Evolutionary conservation across 352 stramenopile species (phyloP), one percentile per base, ranked within the genome.

Genomic region (Blastocystis sp.): DNA sequence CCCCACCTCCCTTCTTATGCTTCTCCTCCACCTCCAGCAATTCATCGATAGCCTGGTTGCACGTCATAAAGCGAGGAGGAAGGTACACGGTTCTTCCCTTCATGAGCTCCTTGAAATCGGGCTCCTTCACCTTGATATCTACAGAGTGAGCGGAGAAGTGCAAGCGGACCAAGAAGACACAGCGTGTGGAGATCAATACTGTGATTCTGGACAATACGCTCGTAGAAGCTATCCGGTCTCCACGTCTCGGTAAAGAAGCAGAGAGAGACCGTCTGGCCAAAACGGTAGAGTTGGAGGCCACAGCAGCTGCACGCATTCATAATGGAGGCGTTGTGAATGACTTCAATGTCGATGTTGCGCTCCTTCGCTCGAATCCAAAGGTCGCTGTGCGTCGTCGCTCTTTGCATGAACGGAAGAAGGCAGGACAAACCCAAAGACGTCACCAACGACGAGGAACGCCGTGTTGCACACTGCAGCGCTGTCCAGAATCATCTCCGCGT

Each of bases 51-150:
- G 95, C 95, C 90, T 96, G 93, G 91, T 96, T 97, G 26, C 98
- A 96, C 24, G 95, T 98, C 97, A 99, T 99, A 92, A 97, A 99
- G 55, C 96, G 93, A 62, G 97, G 97, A 62, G 97, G 97, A 85
- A 99, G 92, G 91, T 95, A 98, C 24, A 96, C 69, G 92, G 96
- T 88, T 93, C 94, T 66, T 95, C 96, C 82, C 90, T 95, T 97
- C 45, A 93, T 94, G 94, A 99, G 97, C 71, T 96, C 95, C 35
- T 98, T 94, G 91, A 98, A 98, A 92, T 99, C 96, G 60, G 97
- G 97, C 92, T 99, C 97, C 92, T 98, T 99, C 24, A 98, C 95
- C 93, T 99, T 99, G 91, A 99, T 99, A 91, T 99, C 96, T 92
- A 62, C 3, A 10, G 41, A 10, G 29, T 67, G 24, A 70, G 6